These are phyloP conservation scores for Penicilliopsis zonata DNA, from an alignment of 495 filamentous ascomycete species.

Conservation along the genomic window DNA sequence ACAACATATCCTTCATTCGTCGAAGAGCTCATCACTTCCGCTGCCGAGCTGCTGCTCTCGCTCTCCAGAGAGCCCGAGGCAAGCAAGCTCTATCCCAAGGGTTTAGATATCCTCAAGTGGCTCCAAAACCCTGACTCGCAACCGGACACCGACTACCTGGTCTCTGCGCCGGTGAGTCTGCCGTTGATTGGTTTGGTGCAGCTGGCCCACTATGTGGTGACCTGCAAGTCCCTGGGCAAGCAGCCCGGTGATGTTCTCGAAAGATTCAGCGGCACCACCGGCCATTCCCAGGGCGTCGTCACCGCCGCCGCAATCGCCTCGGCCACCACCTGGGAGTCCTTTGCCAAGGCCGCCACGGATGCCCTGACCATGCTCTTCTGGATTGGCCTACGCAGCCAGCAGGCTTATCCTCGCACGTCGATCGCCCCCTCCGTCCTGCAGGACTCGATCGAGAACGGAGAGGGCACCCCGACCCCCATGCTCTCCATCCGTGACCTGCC, in stretches of 20 bases:
- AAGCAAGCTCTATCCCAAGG: constrained; percentile 92
- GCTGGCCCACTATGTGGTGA: constrained; percentile 84
- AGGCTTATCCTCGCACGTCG: constrained; percentile 90
- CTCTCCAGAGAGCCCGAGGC: constrained; percentile 79
- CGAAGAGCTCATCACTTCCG: constrained; percentile 65
- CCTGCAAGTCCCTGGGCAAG: constrained; percentile 77
- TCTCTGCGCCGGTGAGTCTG: constrained; percentile 94
- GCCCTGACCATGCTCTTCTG: constrained; percentile 95
- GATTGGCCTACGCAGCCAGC: constrained; percentile 97
- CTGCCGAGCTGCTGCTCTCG: constrained; percentile 68
- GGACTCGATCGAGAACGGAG: constrained; percentile 87
- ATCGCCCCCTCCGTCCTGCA: constrained; percentile 85
- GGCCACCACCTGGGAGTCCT: constrained; percentile 80
- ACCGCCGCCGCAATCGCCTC: constrained; percentile 87
- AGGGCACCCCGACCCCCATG: constrained; percentile 93
- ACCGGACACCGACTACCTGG: constrained; percentile 88
- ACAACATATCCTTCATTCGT: constrained; percentile 83
- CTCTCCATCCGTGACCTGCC: constrained; percentile 90
- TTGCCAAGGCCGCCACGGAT: constrained; percentile 60
- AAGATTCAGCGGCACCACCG: constrained; percentile 74
- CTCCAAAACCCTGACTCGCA: constrained; percentile 75
- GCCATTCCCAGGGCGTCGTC: constrained; percentile 94
- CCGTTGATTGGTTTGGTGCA: constrained; percentile 94
- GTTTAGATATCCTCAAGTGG: constrained; percentile 88
- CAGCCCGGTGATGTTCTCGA: constrained; percentile 78